A percentile compares a stretch with the other conserved stretches of the same genome.
Evolutionary conservation across 257 asterid species (phyloP).

Genomic region (Nicotiana benthamiana): DNA sequence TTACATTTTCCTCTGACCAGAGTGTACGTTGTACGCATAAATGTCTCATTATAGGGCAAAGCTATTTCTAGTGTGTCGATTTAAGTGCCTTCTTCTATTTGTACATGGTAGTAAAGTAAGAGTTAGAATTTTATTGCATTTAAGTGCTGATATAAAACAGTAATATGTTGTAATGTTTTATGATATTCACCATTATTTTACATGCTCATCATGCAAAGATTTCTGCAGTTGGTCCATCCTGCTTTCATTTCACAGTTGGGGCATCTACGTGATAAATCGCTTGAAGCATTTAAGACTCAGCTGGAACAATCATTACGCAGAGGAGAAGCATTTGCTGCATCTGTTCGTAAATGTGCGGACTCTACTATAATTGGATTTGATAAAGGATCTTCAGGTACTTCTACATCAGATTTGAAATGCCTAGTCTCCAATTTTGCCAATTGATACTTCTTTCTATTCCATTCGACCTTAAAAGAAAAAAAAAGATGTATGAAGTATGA

Average conservation of each 20-base stretch:
- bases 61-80: neutral
- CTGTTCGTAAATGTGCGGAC: constrained; percentile 32
- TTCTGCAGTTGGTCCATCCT: constrained; percentile 46
- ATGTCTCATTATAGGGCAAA: neutral
- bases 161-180: constrained; percentile 1
- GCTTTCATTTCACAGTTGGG: constrained; percentile 40
- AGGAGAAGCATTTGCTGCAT: constrained; percentile 49
- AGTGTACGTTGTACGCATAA: neutral
- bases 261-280: constrained; percentile 37
- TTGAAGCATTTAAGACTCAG: constrained; percentile 28
- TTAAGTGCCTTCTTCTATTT: neutral
- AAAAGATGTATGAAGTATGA: neutral
- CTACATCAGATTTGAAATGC: neutral
- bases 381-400: constrained; percentile 46
- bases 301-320: constrained; percentile 28
- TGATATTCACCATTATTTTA: neutral
- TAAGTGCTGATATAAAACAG: neutral
- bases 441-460: neutral
- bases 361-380: constrained; percentile 42
- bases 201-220: neutral
- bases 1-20: neutral
- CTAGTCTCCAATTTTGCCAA: neutral
- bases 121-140: neutral
- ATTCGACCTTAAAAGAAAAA: neutral
- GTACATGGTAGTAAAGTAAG: neutral